A percentile compares a stretch with the other conserved stretches of the same genome.
Conservation (phyloP, 2,329 filamentous ascomycete species). For the Beauveria brongniartii region DNA sequence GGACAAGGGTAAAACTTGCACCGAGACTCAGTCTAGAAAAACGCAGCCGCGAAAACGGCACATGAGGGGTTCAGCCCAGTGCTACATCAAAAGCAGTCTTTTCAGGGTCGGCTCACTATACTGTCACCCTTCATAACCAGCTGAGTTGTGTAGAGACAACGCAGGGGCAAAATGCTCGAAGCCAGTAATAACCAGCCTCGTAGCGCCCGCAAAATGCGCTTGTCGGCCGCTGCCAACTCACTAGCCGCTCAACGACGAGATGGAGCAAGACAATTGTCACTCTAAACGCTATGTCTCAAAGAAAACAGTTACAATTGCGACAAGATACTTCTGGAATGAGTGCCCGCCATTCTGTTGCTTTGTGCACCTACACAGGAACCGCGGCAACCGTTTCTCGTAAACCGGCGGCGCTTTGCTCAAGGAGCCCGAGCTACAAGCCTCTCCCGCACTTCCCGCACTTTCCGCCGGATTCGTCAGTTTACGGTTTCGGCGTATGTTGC, state of each 20-base stretch:
- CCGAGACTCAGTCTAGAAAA: neutral
- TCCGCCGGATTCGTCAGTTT: neutral
- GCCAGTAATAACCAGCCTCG: slow-evolving; percentile 1
- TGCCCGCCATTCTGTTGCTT: neutral
- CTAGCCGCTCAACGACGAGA: slow-evolving; percentile 2
- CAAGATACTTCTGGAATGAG: no score
- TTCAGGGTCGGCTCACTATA: neutral
- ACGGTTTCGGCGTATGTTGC: neutral
- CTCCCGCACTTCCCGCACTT: neutral
- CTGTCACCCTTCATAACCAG: neutral
- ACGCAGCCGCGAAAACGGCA: neutral
- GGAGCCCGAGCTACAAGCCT: no score
- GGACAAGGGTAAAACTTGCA: neutral
- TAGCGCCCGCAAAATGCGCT: slow-evolving; percentile 5
- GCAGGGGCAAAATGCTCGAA: neutral
- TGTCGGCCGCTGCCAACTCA: slow-evolving; percentile 3
- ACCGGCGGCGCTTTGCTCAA: neutral
- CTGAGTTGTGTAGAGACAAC: neutral
- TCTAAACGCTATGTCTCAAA: neutral
- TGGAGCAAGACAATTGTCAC: neutral
- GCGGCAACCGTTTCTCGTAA: neutral
- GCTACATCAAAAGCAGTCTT: neutral
- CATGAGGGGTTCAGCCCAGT: neutral
- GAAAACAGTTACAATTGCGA: neutral
- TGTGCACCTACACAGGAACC: neutral